Conservation (phyloP, 2,329 filamentous ascomycete species). For the Plectosphaerella cucumerina region DNA sequence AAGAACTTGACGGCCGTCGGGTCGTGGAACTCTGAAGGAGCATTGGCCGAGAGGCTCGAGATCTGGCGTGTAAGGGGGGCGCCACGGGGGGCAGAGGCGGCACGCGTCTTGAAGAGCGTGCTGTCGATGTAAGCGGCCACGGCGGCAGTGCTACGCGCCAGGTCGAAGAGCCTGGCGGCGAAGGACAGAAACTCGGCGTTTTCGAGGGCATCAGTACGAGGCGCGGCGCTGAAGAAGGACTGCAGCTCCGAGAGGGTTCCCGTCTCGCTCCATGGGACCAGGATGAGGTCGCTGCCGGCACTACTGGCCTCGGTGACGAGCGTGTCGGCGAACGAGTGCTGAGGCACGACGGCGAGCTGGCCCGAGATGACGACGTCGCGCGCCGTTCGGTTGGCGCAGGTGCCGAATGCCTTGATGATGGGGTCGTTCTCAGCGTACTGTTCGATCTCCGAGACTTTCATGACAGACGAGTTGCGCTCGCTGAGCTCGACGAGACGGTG, state of each 20-base stretch:
- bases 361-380: conserved; percentile 73
- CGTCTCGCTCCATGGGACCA: conserved; percentile 78
- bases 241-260: conserved; percentile 53
- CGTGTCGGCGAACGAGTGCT: conserved; percentile 67
- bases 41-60: neutral
- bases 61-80: neutral
- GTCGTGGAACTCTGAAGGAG: conserved; percentile 3
- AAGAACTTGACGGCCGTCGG: conserved; percentile 5
- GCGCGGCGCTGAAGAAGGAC: conserved; percentile 5
- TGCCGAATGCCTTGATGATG: conserved; percentile 76
- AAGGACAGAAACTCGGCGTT: neutral
- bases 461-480: conserved; percentile 79
- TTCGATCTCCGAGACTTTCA: conserved; percentile 73
- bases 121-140: conserved; percentile 5
- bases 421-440: conserved; percentile 65
- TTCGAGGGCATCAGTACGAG: neutral
- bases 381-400: conserved; percentile 36
- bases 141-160: neutral
- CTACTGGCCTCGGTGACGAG: conserved; percentile 62
- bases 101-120: conserved; percentile 1
- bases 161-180: neutral
- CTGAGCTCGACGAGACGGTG: conserved; percentile 74
- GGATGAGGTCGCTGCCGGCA: conserved; percentile 59
- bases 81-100: neutral
- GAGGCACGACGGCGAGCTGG: conserved; percentile 66